Percentiles rank a stretch among this genome's conserved stretches.
Conservation (phyloP, 805 yeast genomes). For the Kodamaea hsintzibuensis region DNA sequence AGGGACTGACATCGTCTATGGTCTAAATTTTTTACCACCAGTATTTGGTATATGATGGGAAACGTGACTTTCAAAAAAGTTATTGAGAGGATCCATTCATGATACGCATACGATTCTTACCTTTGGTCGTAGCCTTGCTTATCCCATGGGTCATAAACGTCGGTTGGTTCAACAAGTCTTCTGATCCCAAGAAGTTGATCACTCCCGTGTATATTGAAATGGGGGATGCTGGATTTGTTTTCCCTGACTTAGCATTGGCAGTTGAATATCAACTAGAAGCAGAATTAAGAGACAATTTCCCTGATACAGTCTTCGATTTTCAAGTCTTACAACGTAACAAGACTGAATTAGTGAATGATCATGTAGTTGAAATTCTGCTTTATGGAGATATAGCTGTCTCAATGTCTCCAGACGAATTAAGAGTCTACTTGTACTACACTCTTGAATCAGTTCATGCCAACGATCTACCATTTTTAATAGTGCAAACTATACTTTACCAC, state of each 20-base stretch:
- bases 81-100: background rate
- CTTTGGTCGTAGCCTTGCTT: background rate
- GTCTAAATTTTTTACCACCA: background rate
- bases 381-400: conserved; percentile 46
- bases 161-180: background rate
- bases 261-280: conserved; percentile 35
- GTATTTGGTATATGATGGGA: background rate
- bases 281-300: conserved; percentile 13
- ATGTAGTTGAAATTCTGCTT: conserved; percentile 38
- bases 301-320: conserved; percentile 11
- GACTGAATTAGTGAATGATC: conserved; percentile 19
- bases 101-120: background rate
- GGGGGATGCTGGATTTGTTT: conserved; percentile 46
- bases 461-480: conserved; percentile 61
- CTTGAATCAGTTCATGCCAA: conserved; percentile 50
- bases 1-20: conserved; percentile 30
- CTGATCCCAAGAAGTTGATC: background rate
- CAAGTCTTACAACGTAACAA: conserved; percentile 15
- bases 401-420: conserved; percentile 40
- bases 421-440: conserved; percentile 43
- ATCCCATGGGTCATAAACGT: conserved; percentile 4
- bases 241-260: conserved; percentile 68
- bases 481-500: conserved; percentile 44
- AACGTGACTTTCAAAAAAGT: background rate
- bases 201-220: conserved; percentile 21